Evolutionary conservation across 345 rosid genomes (phyloP).

Genomic region (Aquilaria sinensis): DNA sequence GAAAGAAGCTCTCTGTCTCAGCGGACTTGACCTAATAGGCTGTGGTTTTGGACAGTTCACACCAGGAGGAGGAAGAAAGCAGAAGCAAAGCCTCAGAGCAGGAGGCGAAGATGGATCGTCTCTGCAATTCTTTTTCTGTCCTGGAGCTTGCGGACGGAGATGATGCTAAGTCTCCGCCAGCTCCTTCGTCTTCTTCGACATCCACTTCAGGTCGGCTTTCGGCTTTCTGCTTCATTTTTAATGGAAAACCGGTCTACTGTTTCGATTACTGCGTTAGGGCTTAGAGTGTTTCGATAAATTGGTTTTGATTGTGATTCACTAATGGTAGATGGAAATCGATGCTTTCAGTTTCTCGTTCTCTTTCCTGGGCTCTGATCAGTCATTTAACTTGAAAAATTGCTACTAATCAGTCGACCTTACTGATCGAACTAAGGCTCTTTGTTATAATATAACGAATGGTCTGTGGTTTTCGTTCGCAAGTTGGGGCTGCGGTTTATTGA

Average conservation of each 20-base stretch:
- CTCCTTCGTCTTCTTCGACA: slow-evolving; percentile 13
- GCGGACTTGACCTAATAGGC: too few species aligned
- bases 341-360: neutral
- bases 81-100: neutral
- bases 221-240: neutral
- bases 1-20: too few species aligned
- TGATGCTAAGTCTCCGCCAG: slow-evolving; percentile 10
- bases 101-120: slow-evolving; percentile 24
- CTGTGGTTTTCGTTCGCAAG: neutral
- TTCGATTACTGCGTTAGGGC: neutral
- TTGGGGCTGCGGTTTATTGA: neutral
- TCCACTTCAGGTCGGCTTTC: neutral
- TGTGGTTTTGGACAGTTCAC: too few species aligned
- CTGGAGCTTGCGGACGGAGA: slow-evolving; percentile 42
- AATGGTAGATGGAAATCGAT: neutral
- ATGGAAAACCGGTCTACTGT: neutral
- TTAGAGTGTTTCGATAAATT: neutral
- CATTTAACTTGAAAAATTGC: neutral
- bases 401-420: too few species aligned
- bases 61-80: too few species aligned
- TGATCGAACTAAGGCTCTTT: neutral
- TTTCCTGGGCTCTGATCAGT: neutral
- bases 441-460: neutral
- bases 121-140: slow-evolving; percentile 37
- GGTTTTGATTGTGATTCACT: neutral